These are phyloP conservation scores for Acrodontium crateriforme DNA, from an alignment of 2,329 filamentous ascomycete genomes.

Conservation along the genomic window DNA sequence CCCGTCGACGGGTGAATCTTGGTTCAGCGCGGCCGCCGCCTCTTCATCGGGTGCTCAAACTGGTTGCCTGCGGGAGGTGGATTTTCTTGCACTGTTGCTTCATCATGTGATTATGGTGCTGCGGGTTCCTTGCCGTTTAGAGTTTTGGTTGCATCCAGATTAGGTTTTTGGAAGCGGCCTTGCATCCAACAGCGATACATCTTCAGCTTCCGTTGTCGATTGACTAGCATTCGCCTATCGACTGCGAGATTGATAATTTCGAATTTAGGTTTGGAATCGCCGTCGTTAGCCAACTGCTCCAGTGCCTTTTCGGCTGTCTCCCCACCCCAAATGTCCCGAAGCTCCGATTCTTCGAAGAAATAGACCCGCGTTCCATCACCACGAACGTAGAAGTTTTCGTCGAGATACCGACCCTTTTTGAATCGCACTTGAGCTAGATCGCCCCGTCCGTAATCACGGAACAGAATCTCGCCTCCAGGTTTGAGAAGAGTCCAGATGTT, in stretches of 20 bases:
- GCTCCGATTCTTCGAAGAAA: conserved; percentile 83
- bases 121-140: too few relatives aligned
- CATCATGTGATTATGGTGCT: too few relatives aligned
- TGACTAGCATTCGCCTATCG: conserved; percentile 82
- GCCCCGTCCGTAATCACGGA: conserved; percentile 91
- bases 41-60: too few relatives aligned
- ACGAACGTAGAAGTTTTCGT: conserved; percentile 93
- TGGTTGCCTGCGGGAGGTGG: too few relatives aligned
- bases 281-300: too few relatives aligned
- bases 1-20: too few relatives aligned
- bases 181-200: conserved; percentile 99
- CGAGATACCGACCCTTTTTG: conserved; percentile 85
- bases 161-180: conserved; percentile 58
- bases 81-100: too few relatives aligned
- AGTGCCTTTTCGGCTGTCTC: conserved; percentile 12
- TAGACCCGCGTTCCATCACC: conserved; percentile 95
- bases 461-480: conserved; percentile 83
- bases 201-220: conserved; percentile 77
- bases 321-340: conserved; percentile 58
- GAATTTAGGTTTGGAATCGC: conserved; percentile 29
- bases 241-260: conserved; percentile 66
- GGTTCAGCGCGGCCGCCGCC: too few relatives aligned
- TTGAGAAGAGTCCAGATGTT: conserved; percentile 78
- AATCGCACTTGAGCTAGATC: conserved; percentile 94
- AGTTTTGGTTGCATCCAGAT: too few relatives aligned